phyloP scores from a whole-genome alignment of 2,329 filamentous ascomycete species.

The Paecilomyces dactylethromorphus region DNA sequence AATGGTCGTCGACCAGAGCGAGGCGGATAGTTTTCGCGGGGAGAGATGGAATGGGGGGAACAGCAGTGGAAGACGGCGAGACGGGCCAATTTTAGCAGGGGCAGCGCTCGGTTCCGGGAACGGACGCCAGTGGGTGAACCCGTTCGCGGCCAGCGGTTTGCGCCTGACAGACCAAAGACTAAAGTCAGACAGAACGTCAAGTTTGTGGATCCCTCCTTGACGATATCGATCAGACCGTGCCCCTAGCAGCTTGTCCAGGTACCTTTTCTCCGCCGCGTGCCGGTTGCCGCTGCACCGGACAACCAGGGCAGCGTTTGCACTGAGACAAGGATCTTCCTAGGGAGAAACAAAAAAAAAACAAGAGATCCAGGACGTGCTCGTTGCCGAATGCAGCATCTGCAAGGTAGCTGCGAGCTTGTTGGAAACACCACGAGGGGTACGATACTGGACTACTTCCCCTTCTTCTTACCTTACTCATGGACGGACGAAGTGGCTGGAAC shows the following conservation, averaged over 20 bases:
- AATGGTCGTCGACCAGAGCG: conserved; percentile 35
- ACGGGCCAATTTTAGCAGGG: conserved; percentile 2
- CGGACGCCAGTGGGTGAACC: neutral
- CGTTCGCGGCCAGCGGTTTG: neutral
- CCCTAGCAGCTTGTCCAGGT: neutral
- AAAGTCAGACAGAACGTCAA: neutral
- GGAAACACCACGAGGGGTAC: neutral
- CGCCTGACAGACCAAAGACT: neutral
- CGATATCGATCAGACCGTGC: neutral
- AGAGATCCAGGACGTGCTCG: neutral
- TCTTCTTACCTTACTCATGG: neutral
- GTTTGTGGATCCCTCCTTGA: neutral
- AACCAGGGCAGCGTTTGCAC: neutral
- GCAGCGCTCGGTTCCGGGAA: conserved; percentile 2
- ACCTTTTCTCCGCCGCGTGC: neutral
- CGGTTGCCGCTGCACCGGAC: neutral
- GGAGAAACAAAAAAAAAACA: neutral
- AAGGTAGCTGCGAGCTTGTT: neutral
- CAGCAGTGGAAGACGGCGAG: conserved; percentile 1
- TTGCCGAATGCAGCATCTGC: neutral
- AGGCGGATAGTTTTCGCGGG: conserved; percentile 9
- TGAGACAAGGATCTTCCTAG: neutral
- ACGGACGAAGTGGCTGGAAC: neutral
- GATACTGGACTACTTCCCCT: neutral
- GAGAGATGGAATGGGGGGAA: neutral